phyloP scores from a whole-genome alignment of 345 rosid genomes.

The Noccaea bulbosa region DNA sequence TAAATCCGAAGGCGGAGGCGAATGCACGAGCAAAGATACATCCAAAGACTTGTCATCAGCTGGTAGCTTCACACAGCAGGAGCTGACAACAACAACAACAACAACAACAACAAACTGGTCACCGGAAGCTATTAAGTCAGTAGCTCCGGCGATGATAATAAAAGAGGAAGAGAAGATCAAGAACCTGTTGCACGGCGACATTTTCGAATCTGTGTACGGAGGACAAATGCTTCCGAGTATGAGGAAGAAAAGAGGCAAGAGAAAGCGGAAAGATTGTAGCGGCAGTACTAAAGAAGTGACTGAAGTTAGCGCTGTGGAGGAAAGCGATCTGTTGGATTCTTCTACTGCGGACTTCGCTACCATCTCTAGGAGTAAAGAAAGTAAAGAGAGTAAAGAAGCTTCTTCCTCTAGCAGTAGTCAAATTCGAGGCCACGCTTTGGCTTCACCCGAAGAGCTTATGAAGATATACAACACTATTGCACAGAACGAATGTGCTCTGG shows the following conservation, averaged over 20 bases:
- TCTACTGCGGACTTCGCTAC: constrained; percentile 42
- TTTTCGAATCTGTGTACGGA: constrained; percentile 44
- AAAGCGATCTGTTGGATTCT: constrained; percentile 60
- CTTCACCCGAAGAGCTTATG: constrained; percentile 49
- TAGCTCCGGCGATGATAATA: constrained; percentile 27
- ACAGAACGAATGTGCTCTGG: constrained; percentile 59
- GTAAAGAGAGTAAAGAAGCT: constrained; percentile 51
- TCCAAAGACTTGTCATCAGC: constrained; percentile 75
- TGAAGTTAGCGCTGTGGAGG: constrained; percentile 75
- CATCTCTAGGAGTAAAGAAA: constrained; percentile 45
- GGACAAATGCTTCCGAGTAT: constrained; percentile 50
- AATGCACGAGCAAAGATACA: constrained; percentile 62
- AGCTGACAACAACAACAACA: constrained; percentile 39
- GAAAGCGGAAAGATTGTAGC: constrained; percentile 72
- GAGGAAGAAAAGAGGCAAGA: constrained; percentile 77
- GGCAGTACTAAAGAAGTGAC: constrained; percentile 48
- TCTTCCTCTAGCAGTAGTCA: constrained; percentile 44
- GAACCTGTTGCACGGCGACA: constrained; percentile 37
- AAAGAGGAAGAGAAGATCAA: constrained; percentile 43
- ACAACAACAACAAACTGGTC: constrained; percentile 58
- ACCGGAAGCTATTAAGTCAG: constrained; percentile 50
- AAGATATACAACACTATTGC: constrained; percentile 54
- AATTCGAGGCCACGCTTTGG: constrained; percentile 35
- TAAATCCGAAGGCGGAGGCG: constrained; percentile 54
- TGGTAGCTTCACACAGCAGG: constrained; percentile 78